Conservation (phyloP, 2,329 filamentous ascomycete species). For the Alternaria triticina region DNA sequence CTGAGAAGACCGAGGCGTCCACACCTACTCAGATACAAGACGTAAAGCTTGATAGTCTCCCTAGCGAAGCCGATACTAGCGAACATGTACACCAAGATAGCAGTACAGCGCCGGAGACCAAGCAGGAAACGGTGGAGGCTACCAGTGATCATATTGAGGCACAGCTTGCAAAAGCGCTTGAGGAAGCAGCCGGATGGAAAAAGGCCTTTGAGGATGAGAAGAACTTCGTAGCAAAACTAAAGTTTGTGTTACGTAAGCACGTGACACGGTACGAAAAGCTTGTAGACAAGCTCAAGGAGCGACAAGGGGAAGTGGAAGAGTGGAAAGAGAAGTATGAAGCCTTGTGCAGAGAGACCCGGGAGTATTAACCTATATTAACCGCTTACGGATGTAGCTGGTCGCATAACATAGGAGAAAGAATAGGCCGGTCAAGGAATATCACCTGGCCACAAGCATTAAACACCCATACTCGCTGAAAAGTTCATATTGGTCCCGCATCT, state of each 20-base stretch:
- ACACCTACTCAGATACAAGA: neutral
- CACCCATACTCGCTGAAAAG: neutral
- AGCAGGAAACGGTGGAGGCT: neutral
- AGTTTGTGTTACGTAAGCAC: neutral
- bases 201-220: neutral
- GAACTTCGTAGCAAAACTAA: neutral
- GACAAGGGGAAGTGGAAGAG: neutral
- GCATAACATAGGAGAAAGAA: neutral
- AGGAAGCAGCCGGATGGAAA: neutral
- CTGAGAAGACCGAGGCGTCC: neutral
- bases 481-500: neutral
- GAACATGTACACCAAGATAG: neutral
- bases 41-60: neutral
- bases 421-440: neutral
- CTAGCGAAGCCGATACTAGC: neutral
- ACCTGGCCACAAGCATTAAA: neutral
- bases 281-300: neutral
- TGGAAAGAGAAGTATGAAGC: neutral
- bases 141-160: fast-evolving
- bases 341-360: neutral
- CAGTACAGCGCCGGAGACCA: neutral
- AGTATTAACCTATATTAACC: neutral
- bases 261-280: neutral
- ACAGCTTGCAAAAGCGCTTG: neutral
- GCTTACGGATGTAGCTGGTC: neutral